phyloP scores from a whole-genome alignment of 805 yeast species.

The Zygotorulaspora sp. region DNA sequence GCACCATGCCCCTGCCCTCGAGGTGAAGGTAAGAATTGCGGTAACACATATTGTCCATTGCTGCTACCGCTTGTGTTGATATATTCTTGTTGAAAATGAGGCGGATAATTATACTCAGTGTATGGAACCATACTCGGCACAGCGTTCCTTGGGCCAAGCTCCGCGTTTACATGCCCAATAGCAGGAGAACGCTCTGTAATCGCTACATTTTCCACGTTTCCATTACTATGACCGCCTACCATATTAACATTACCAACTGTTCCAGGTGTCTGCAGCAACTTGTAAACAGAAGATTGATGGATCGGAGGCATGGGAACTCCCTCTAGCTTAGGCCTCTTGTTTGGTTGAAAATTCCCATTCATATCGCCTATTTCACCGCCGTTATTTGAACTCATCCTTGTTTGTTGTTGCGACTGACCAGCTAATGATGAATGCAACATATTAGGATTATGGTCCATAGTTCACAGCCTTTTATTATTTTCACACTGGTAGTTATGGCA shows the following conservation, averaged over 20 bases:
- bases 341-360: background rate
- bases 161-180: background rate
- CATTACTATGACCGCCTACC: background rate
- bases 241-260: background rate
- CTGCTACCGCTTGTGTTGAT: background rate
- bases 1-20: constrained; percentile 2
- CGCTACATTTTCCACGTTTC: background rate
- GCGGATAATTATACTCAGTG: constrained; percentile 1
- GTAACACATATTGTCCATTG: background rate
- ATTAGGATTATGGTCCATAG: background rate
- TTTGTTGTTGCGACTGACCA: background rate
- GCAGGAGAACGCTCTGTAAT: background rate
- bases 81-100: constrained; percentile 1
- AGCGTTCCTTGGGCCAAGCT: background rate
- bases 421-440: constrained; percentile 1
- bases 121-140: background rate
- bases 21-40: constrained; percentile 10
- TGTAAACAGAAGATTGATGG: constrained; percentile 15
- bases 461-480: background rate
- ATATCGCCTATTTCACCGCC: background rate
- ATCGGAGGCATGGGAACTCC: constrained; percentile 2
- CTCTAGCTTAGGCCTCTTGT: background rate
- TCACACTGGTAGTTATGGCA: no score
- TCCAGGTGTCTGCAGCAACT: constrained; percentile 11
- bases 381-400: background rate